Conservation (phyloP, 2,329 filamentous ascomycete genomes). For the Exophiala alcalophila region DNA sequence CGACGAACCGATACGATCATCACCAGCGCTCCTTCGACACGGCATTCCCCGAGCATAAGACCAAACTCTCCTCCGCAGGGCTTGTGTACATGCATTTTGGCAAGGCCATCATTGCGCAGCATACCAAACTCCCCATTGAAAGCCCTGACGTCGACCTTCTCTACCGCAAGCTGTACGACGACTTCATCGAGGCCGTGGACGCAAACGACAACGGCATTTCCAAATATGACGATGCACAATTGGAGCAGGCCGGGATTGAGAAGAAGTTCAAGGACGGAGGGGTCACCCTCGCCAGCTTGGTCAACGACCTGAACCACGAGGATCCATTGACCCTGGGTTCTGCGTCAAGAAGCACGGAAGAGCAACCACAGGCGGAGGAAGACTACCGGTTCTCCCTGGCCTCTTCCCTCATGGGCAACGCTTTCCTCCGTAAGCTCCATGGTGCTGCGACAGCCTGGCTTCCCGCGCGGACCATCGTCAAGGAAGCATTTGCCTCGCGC, state of each 20-base stretch:
- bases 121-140: slow-evolving; percentile 59
- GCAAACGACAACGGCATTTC: slow-evolving; percentile 96
- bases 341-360: slow-evolving; percentile 46
- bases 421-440: slow-evolving; percentile 77
- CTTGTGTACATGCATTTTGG: slow-evolving; percentile 97
- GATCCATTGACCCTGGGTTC: slow-evolving; percentile 43
- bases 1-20: slow-evolving; percentile 82
- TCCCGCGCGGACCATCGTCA: slow-evolving; percentile 77
- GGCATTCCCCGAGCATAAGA: slow-evolving; percentile 77
- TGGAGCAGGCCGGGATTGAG: slow-evolving; percentile 68
- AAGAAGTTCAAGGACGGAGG: slow-evolving; percentile 81
- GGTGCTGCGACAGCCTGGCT: slow-evolving; percentile 77
- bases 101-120: slow-evolving; percentile 70
- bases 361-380: slow-evolving; percentile 67
- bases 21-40: slow-evolving; percentile 89
- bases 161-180: slow-evolving; percentile 84
- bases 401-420: slow-evolving; percentile 79
- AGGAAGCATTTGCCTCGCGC: slow-evolving; percentile 69
- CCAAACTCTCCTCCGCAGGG: slow-evolving; percentile 90
- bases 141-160: slow-evolving; percentile 68
- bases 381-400: slow-evolving; percentile 76
- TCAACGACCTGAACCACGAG: slow-evolving; percentile 74
- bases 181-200: slow-evolving; percentile 93
- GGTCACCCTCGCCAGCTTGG: slow-evolving; percentile 80
- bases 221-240: slow-evolving; percentile 68